Evolutionary conservation across 495 filamentous ascomycete genomes (phyloP).

Genomic region (Talaromyces proteolyticus): DNA sequence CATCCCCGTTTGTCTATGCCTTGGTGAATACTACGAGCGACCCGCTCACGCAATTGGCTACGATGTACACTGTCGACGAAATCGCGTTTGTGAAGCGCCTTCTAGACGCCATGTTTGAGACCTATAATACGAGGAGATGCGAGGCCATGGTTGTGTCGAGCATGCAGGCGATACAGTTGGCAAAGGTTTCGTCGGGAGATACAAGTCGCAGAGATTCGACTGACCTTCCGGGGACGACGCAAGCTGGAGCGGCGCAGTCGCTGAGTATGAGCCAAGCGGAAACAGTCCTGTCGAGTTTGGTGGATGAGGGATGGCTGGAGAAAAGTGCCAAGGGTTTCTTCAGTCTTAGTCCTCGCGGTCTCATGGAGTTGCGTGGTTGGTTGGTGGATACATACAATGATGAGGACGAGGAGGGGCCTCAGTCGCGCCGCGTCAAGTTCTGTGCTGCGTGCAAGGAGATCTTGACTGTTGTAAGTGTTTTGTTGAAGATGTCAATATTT

Average conservation of each 20-base stretch:
- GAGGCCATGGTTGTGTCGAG: slow-evolving; percentile 76
- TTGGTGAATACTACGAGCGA: slow-evolving; percentile 89
- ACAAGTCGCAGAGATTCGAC: slow-evolving; percentile 28
- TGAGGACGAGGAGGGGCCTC: slow-evolving; percentile 39
- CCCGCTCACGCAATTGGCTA: slow-evolving; percentile 79
- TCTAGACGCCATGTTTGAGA: slow-evolving; percentile 89
- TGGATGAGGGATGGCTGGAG: slow-evolving; percentile 82
- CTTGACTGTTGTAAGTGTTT: slow-evolving; percentile 60
- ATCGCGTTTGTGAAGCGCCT: slow-evolving; percentile 84
- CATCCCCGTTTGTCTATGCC: slow-evolving; percentile 50
- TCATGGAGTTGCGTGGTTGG: slow-evolving; percentile 83
- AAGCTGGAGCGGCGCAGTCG: slow-evolving; percentile 42
- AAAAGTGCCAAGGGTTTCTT: slow-evolving; percentile 64
- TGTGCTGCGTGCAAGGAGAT: slow-evolving; percentile 90
- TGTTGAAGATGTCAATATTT: neutral
- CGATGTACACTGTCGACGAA: slow-evolving; percentile 73
- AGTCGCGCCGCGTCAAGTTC: slow-evolving; percentile 63
- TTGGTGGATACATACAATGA: slow-evolving; percentile 83
- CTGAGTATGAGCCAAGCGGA: slow-evolving; percentile 76
- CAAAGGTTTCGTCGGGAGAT: slow-evolving; percentile 21
- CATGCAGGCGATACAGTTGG: slow-evolving; percentile 61
- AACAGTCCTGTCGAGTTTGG: slow-evolving; percentile 58
- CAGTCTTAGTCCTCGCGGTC: slow-evolving; percentile 63
- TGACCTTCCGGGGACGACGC: slow-evolving; percentile 22
- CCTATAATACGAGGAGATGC: slow-evolving; percentile 64